phyloP scores from a whole-genome alignment of 2,329 filamentous ascomycete genomes.

The Neonectria ditissima region DNA sequence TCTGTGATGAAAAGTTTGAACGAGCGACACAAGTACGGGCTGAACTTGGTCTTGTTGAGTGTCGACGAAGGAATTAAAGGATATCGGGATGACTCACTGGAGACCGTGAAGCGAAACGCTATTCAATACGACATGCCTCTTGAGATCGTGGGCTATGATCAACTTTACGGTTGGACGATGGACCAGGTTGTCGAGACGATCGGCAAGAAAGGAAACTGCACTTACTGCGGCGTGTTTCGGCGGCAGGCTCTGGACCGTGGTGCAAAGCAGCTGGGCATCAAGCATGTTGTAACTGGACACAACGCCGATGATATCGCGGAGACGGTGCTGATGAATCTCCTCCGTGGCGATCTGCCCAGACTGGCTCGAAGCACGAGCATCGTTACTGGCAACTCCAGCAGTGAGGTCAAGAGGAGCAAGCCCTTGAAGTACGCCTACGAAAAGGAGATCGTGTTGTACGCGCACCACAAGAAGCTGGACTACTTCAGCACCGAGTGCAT shows the following conservation, averaged over 20 bases:
- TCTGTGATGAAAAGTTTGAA: slow-evolving; percentile 96
- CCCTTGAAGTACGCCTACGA: slow-evolving; percentile 98
- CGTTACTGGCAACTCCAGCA: slow-evolving; percentile 80
- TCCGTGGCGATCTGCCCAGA: slow-evolving; percentile 89
- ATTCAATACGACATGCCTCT: slow-evolving; percentile 91
- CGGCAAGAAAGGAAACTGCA: slow-evolving; percentile 98
- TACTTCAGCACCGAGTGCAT: slow-evolving; percentile 99
- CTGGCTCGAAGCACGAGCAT: slow-evolving; percentile 92
- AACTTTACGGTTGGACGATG: slow-evolving; percentile 99
- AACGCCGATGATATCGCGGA: slow-evolving; percentile 98
- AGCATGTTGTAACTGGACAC: slow-evolving; percentile 95
- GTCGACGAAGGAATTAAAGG: slow-evolving; percentile 98
- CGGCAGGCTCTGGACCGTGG: slow-evolving; percentile 94
- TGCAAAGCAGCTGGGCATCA: slow-evolving; percentile 86
- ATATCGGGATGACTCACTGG: slow-evolving; percentile 94
- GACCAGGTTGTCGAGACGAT: slow-evolving; percentile 97
- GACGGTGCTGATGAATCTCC: slow-evolving; percentile 96
- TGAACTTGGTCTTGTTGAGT: slow-evolving; percentile 87
- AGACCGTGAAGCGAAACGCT: slow-evolving; percentile 96
- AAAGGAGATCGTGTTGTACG: slow-evolving; percentile 98
- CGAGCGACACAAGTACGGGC: slow-evolving; percentile 85
- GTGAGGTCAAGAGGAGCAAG: slow-evolving; percentile 94
- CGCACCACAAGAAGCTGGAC: slow-evolving; percentile 94
- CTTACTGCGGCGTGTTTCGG: slow-evolving; percentile 96
- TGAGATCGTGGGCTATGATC: slow-evolving; percentile 91